Base-by-base conservation (phyloP, 2,329 filamentous ascomycete species). In the Aspergillus ustus region DNA sequence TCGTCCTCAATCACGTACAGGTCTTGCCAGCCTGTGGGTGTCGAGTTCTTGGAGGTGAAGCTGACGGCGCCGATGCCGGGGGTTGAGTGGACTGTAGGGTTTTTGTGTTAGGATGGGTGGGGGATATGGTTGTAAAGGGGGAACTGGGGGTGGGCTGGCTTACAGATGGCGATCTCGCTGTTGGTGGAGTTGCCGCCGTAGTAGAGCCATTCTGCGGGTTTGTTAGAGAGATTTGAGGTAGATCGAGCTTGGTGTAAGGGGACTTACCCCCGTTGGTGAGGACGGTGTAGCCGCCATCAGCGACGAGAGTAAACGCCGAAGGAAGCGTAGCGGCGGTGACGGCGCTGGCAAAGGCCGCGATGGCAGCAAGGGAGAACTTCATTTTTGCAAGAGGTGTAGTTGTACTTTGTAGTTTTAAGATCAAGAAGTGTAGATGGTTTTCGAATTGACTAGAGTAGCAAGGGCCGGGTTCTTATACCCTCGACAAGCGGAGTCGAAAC, bases 21-120 rank as follows among this genome's bases (percentile, higher is more conserved):
- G 67, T 57, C 71, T 63, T 73, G 71, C 65, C 67, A 73, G 52
- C 63, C 71, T 6, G 70, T 73, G 9, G 70, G 70, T 31, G 64
- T 63, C 17, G 54, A 55, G 50, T 61, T 9, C 62, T 69, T 54
- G 29, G 68, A 63, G 40, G 69, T 71, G 68, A 66, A 73, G 29
- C 65, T 63, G 46, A 73, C 63, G n/a, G 59, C 60, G 37, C 66
- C 68, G 58, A 64, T 68, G 28, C 52, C 52, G 46, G 62, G 43
- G 57, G 49, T 57, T 43, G 62, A 60, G 54, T 60, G 66, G 63
- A 73, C 69, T 71, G 22, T 11, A 13, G 22, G 25, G 25, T 25
- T 25, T 25, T 46, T 19, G 48, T n/a, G 44, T 63, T 52, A 57
- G 46, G n/a, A 22, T 20, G 59, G 50, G 62, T 43, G 37, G 20